These are phyloP conservation scores for Agrocybe pediades DNA, from an alignment of 768 basidiomycete species.

Conservation along the genomic window DNA sequence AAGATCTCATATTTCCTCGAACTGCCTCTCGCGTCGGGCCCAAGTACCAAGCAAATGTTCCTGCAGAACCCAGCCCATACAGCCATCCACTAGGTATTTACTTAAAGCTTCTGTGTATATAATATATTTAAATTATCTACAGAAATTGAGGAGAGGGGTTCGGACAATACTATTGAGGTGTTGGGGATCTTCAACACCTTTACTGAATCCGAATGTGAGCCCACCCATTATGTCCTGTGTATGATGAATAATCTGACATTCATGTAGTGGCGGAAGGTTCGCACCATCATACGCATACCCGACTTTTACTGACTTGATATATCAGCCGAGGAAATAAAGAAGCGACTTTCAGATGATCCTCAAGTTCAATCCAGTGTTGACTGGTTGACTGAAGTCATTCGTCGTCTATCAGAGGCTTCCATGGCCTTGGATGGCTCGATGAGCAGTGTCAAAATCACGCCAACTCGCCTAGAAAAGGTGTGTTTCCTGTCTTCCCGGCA, in stretches of 20 bases:
- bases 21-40: constrained; percentile 88
- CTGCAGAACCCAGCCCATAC: constrained; percentile 43
- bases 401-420: constrained; percentile 71
- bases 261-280: constrained; percentile 59
- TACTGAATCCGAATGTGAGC: constrained; percentile 68
- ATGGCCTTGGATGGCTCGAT: constrained; percentile 46
- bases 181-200: constrained; percentile 66
- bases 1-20: constrained; percentile 96
- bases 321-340: constrained; percentile 70
- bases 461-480: constrained; percentile 68
- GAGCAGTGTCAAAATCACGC: constrained; percentile 27
- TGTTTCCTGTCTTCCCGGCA: neutral
- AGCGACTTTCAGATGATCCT: constrained; percentile 51
- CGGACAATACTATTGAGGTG: constrained; percentile 74
- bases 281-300: constrained; percentile 15
- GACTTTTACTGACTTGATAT: constrained; percentile 5
- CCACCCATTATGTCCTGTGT: constrained; percentile 16
- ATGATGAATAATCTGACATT: constrained; percentile 19
- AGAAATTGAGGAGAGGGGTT: constrained; percentile 68
- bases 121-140: constrained; percentile 16
- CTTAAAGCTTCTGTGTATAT: neutral
- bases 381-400: constrained; percentile 78
- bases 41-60: constrained; percentile 78
- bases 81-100: constrained; percentile 42
- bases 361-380: constrained; percentile 67